A percentile compares a stretch with the other conserved stretches of the same genome.
Conservation (phyloP, 306 rosid genomes). For the Pyrus bretschneideri region DNA sequence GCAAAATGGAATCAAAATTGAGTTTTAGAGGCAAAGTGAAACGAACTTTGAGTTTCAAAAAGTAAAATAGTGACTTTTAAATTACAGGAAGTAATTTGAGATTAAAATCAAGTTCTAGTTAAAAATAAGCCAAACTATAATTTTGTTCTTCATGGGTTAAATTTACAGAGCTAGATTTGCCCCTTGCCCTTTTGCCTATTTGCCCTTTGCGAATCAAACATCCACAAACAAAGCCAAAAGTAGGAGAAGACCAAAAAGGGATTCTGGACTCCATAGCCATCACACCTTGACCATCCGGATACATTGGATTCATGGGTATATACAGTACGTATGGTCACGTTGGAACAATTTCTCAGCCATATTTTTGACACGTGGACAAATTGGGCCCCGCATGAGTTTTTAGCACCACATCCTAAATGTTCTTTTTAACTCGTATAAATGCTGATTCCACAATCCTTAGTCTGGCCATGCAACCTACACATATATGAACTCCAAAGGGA, state of each 20-base stretch:
- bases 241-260: neutral
- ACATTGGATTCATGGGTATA: slow-evolving; percentile 32
- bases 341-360: neutral
- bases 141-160: neutral
- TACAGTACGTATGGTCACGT: slow-evolving; percentile 11
- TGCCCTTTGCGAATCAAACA: neutral
- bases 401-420: neutral
- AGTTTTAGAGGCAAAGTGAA: too few relatives aligned
- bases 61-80: too few relatives aligned
- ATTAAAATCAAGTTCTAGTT: too few relatives aligned
- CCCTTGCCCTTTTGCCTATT: neutral
- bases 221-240: neutral
- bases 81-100: rapidly evolving
- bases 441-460: neutral
- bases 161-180: neutral
- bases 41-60: too few relatives aligned
- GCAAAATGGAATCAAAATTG: too few relatives aligned
- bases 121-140: neutral
- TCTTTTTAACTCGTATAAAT: slow-evolving; percentile 11
- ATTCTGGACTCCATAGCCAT: slow-evolving; percentile 41
- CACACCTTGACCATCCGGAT: slow-evolving; percentile 62
- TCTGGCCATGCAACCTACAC: slow-evolving; percentile 32
- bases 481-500: slow-evolving; percentile 15
- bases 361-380: slow-evolving; percentile 4
- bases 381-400: neutral